These are phyloP conservation scores for Apiospora aurea DNA, from an alignment of 2,329 filamentous ascomycete genomes.

Conservation along the genomic window DNA sequence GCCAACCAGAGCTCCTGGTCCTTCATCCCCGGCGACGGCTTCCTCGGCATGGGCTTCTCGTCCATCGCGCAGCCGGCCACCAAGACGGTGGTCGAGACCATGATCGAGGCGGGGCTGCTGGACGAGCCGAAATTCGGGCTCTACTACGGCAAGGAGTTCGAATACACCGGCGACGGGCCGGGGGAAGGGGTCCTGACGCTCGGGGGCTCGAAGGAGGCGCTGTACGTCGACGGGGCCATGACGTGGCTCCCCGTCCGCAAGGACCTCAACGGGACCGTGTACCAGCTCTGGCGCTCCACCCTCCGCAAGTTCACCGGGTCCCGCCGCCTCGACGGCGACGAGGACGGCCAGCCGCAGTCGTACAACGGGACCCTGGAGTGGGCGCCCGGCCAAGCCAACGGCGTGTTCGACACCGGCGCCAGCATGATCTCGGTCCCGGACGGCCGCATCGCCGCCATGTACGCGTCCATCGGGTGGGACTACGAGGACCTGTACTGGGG, in stretches of 20 bases:
- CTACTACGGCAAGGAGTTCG: conserved; percentile 39
- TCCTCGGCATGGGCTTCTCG: conserved; percentile 44
- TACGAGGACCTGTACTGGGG: conserved; percentile 39
- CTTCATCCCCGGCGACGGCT: conserved; percentile 42
- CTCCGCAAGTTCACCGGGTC: conserved; percentile 31
- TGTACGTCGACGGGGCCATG: conserved; percentile 38
- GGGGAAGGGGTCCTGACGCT: conserved; percentile 42
- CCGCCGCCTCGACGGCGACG: not conserved
- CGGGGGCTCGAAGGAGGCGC: conserved; percentile 42
- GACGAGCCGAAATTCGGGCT: conserved; percentile 43
- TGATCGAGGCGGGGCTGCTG: conserved; percentile 40
- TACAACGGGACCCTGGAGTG: conserved; percentile 26
- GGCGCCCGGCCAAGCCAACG: conserved; percentile 20
- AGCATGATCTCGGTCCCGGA: conserved; percentile 38
- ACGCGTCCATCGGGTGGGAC: conserved; percentile 46
- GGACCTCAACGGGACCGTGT: conserved; percentile 29
- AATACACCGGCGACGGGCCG: conserved; percentile 29
- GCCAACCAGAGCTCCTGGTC: conserved; percentile 42
- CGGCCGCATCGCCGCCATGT: conserved; percentile 37
- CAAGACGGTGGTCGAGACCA: conserved; percentile 42
- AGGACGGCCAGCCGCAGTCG: conserved; percentile 21
- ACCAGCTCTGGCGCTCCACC: conserved; percentile 43
- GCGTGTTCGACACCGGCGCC: conserved; percentile 46
- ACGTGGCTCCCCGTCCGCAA: conserved; percentile 32
- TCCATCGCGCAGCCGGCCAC: conserved; percentile 41